These are phyloP conservation scores for Magnaporthales sp. DNA, from an alignment of 2,329 filamentous ascomycete genomes.

Conservation along the genomic window DNA sequence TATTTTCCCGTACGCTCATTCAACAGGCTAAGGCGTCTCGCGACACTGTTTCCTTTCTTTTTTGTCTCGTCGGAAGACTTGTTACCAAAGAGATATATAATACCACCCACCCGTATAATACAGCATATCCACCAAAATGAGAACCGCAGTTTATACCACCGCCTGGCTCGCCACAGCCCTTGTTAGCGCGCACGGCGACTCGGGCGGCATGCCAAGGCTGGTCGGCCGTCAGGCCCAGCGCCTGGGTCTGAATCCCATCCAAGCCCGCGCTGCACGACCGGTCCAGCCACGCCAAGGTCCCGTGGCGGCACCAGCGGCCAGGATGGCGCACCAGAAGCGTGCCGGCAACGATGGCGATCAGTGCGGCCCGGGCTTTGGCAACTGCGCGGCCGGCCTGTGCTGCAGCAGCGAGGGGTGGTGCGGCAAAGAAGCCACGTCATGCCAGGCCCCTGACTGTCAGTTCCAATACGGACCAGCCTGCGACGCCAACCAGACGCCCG, in stretches of 20 bases:
- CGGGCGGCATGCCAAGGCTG: background rate
- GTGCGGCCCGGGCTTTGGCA: background rate
- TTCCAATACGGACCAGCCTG: conserved; percentile 19
- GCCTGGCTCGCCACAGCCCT: background rate
- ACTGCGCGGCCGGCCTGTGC: background rate
- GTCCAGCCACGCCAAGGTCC: background rate
- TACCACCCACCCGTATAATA: background rate
- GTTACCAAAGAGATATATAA: no score
- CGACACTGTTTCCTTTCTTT: background rate
- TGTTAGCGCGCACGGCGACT: background rate
- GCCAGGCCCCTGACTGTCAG: conserved; percentile 19
- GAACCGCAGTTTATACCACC: background rate
- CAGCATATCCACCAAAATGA: background rate
- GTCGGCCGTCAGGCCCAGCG: background rate
- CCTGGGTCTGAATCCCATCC: background rate
- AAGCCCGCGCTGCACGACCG: background rate
- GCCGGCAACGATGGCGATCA: background rate
- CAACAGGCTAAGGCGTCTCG: background rate
- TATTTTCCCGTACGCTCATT: background rate
- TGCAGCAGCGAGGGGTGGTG: background rate
- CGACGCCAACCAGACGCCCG: conserved; percentile 20
- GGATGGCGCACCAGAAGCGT: background rate
- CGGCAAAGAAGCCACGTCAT: conserved; percentile 7
- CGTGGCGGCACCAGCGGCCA: background rate
- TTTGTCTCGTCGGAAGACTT: no score